Evolutionary conservation across 805 yeast species (phyloP), one percentile per base, ranked within the genome.

Genomic region (Kazachstania martiniae): DNA sequence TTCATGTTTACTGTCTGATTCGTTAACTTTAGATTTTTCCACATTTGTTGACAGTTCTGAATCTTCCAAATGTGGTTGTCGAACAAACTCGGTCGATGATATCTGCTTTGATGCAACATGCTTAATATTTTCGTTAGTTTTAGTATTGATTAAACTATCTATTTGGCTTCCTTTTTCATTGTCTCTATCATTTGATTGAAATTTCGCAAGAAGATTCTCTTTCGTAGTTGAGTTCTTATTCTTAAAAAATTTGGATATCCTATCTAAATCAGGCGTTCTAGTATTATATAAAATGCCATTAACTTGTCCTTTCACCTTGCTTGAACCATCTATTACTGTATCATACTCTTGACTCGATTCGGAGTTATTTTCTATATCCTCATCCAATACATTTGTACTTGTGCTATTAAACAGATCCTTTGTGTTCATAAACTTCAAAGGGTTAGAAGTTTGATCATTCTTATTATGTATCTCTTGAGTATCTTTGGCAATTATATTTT

Each of bases 251-350:
- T 43, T 43, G 3, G 48, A 41, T 19, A 53, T 41, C 27, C 44
- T 43, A 14, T 46, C 43, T 3, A 51, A 29, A 32, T 50, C 48
- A 3, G 56, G 58, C 7, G 58, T 49, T 15, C 47, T 43, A 27
- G 29, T 41, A 30, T 47, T 47, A 18, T 33, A 33, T 23, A 29
- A n/a, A n/a, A n/a, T n/a, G n/a, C n/a, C n/a, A n/a, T n/a, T n/a
- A n/a, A n/a, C n/a, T n/a, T n/a, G n/a, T n/a, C n/a, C n/a, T n/a
- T n/a, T n/a, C n/a, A n/a, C n/a, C n/a, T n/a, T n/a, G n/a, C n/a
- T n/a, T n/a, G n/a, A n/a, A n/a, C n/a, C n/a, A n/a, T n/a, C n/a
- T n/a, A n/a, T 15, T 7, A 10, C 30, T 14, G 18, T 26, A n/a
- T 6, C n/a, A 8, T 14, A 13, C 16, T 19, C 24, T 4, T 18